These are phyloP conservation scores for Psidium guajava DNA, from an alignment of 345 rosid genomes.

Conservation along the genomic window DNA sequence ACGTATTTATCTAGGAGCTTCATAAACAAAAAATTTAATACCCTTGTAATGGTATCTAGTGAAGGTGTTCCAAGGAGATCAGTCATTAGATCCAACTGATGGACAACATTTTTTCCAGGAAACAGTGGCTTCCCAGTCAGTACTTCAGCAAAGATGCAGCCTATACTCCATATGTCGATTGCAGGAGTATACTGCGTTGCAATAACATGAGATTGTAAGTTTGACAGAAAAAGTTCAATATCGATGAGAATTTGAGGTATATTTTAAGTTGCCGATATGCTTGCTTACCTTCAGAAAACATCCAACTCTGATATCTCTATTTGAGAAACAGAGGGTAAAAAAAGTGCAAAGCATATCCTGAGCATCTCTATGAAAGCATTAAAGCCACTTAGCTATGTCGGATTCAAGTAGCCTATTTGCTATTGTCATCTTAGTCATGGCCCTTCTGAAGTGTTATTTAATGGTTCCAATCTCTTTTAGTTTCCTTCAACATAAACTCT, in stretches of 20 bases:
- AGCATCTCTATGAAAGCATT: not conserved
- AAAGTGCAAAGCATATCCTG: not conserved
- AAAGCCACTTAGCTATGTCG: not conserved
- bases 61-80: slow-evolving; percentile 95
- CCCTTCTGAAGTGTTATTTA: not conserved
- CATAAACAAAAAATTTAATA: slow-evolving; percentile 8
- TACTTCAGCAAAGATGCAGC: slow-evolving; percentile 95
- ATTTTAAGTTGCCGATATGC: not conserved
- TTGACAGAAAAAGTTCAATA: not conserved
- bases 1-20: not conserved
- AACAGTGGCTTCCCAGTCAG: slow-evolving; percentile 79
- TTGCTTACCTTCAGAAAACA: not conserved
- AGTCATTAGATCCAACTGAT: slow-evolving; percentile 92
- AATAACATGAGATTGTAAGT: not conserved
- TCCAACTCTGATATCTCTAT: not conserved
- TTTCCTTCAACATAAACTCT: not conserved
- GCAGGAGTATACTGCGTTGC: slow-evolving; percentile 82
- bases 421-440: not conserved
- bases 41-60: slow-evolving; percentile 80
- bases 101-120: slow-evolving; percentile 97
- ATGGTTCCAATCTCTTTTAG: not conserved
- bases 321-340: not conserved
- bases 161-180: slow-evolving; percentile 95
- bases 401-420: not conserved
- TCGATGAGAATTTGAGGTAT: not conserved